Evolutionary conservation across 345 rosid species (phyloP), one percentile per base, ranked within the genome.

Genomic region (Abelmoschus esculentus): DNA sequence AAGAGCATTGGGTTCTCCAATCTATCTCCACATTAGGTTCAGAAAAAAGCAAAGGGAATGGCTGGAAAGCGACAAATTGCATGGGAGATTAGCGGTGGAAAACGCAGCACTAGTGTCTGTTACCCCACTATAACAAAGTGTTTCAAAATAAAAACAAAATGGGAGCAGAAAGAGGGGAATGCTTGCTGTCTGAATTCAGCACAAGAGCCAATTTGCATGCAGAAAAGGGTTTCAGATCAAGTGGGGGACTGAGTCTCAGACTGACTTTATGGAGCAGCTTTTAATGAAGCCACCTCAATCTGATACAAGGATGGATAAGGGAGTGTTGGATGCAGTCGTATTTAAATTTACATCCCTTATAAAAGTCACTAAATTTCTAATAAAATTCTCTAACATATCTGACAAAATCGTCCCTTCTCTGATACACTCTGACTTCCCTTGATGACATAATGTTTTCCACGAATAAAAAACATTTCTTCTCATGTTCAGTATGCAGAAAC

Each of bases 401-500:
- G 26, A 22, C 26, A 22, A 22, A 22, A 22, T 22, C 26, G 26
- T 22, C 26, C 1, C 32, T 29, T 0, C 2, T 29, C 52, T 47
- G 52, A 47, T 47, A 1, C 42, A 38, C 52, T 11, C 52, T 47
- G 52, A 13, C 52, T 47, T 11, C 5, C 52, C 13, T 47, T 47
- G n/a, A 47, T 11, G 15, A 47, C 52, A 38, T 38, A 38, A 38
- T 38, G 8, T 38, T 38, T 38, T 38, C 42, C 42, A 38, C 1
- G 7, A 38, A 38, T 38, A 6, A 6, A 38, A 38, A 38, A 38
- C 5, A 47, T 14, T 11, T 71, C 72, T 79, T 76, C 74, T 73
- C 54, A 55, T 69, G 77, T 70, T 81, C 77, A 73, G 44, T 78
- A 78, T 74, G 86, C 84, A 86, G 75, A 61, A 72, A 50, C 77